These are phyloP conservation scores for Cicer cuneatum DNA, from an alignment of 306 rosid species.

Conservation along the genomic window DNA sequence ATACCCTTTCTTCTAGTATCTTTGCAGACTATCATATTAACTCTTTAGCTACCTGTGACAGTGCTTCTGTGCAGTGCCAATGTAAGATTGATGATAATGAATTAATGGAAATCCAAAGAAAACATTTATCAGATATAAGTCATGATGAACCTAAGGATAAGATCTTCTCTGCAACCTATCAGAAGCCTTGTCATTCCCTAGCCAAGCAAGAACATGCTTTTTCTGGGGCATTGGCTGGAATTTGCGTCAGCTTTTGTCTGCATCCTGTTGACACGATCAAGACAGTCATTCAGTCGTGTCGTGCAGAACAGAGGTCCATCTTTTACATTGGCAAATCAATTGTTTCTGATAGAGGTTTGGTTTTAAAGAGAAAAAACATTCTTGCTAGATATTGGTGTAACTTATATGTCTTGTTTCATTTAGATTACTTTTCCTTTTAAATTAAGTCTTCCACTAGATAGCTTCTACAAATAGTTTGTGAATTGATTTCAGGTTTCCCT, in stretches of 20 bases:
- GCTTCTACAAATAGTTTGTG: constrained; percentile 37
- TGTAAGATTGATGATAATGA: constrained; percentile 51
- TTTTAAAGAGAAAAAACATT: constrained; percentile 22
- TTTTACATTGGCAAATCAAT: constrained; percentile 79
- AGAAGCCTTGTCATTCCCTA: constrained; percentile 53
- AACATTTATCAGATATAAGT: constrained; percentile 42
- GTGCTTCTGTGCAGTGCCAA: constrained; percentile 44
- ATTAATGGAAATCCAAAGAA: constrained; percentile 50
- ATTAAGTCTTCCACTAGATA: constrained; percentile 32
- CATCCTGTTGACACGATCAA: constrained; percentile 96
- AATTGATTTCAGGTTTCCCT: constrained; percentile 71
- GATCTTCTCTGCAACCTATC: constrained; percentile 44
- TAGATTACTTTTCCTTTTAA: constrained; percentile 32
- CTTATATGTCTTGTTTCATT: constrained; percentile 32
- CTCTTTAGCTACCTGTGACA: constrained; percentile 45
- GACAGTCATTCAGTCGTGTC: constrained; percentile 85
- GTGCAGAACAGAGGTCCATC: constrained; percentile 71
- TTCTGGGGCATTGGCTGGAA: constrained; percentile 95
- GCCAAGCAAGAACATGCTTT: constrained; percentile 87
- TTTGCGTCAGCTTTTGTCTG: constrained; percentile 88
- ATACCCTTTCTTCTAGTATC: constrained; percentile 46
- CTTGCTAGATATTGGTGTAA: constrained; percentile 27
- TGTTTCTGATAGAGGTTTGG: constrained; percentile 89
- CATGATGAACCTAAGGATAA: constrained; percentile 50
- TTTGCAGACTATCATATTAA: constrained; percentile 52